These are phyloP conservation scores for Thuidium tamariscinum DNA, from an alignment of 225 moss, liverwort and hornwort genomes.

Conservation along the genomic window DNA sequence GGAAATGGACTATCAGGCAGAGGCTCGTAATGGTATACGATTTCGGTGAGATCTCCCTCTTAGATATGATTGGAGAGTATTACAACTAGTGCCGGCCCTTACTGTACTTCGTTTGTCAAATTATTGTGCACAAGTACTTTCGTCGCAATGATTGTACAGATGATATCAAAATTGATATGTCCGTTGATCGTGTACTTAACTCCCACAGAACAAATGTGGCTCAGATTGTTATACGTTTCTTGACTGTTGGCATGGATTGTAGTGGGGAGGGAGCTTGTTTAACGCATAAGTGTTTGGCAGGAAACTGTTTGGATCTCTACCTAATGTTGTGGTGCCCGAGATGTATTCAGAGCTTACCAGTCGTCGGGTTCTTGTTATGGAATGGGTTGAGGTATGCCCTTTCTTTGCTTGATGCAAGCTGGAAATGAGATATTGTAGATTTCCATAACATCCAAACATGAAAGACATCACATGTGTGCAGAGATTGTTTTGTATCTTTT, in stretches of 20 bases:
- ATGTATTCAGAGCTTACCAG: constrained; percentile 82
- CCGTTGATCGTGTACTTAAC: background rate
- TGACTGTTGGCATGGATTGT: background rate
- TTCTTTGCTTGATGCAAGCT: background rate
- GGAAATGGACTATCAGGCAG: constrained; percentile 94
- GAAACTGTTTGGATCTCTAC: constrained; percentile 69
- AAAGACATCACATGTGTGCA: background rate
- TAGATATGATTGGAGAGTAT: background rate
- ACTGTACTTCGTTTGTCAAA: background rate
- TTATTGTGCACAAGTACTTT: background rate
- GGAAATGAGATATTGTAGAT: background rate
- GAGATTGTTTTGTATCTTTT: background rate
- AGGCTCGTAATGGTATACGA: constrained; percentile 85
- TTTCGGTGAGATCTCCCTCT: constrained; percentile 43
- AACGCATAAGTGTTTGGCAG: constrained; percentile 19
- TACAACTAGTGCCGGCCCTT: background rate
- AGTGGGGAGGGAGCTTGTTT: background rate
- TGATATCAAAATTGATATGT: background rate
- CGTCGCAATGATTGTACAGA: background rate
- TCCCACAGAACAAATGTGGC: background rate
- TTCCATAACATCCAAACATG: background rate
- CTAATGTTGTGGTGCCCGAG: constrained; percentile 72
- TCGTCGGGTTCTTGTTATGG: constrained; percentile 81
- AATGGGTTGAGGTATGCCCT: constrained; percentile 83
- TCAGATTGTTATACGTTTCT: background rate